Percentiles rank a stretch among this genome's conserved stretches.
phyloP scores from a whole-genome alignment of 2,329 filamentous ascomycete species.

The Xylaria polymorpha region DNA sequence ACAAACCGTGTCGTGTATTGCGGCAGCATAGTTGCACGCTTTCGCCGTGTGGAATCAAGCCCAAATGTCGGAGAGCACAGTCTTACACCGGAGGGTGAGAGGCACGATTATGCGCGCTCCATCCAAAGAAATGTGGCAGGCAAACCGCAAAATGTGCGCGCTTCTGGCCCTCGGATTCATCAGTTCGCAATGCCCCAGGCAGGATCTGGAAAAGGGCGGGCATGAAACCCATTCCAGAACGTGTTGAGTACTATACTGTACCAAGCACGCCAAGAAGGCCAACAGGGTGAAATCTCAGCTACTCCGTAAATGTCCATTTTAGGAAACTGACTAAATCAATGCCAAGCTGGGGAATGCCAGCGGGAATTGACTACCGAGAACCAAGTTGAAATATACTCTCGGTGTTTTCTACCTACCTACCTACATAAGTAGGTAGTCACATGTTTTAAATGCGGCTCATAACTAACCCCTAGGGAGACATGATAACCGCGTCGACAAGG shows the following conservation, averaged over 20 bases:
- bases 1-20: constrained; percentile 25
- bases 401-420: background rate
- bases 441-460: too few species aligned
- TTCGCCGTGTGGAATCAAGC: constrained; percentile 11
- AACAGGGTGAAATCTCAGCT: constrained; percentile 4
- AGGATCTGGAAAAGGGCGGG: constrained; percentile 5
- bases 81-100: constrained; percentile 7
- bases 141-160: too few species aligned
- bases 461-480: too few species aligned
- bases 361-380: background rate
- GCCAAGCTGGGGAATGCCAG: constrained; percentile 18
- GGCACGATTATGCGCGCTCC: constrained; percentile 6
- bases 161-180: background rate
- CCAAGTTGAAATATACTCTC: too few species aligned
- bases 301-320: constrained; percentile 23
- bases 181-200: constrained; percentile 10
- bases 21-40: constrained; percentile 26
- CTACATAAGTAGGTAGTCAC: too few species aligned
- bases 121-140: background rate
- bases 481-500: background rate
- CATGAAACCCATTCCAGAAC: background rate
- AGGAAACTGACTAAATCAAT: constrained; percentile 19
- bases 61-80: background rate
- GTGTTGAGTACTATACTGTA: background rate
- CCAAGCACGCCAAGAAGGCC: constrained; percentile 26